Evolutionary conservation across 2,329 filamentous ascomycete genomes (phyloP).

Genomic region (Berkeleyomyces rouxiae): DNA sequence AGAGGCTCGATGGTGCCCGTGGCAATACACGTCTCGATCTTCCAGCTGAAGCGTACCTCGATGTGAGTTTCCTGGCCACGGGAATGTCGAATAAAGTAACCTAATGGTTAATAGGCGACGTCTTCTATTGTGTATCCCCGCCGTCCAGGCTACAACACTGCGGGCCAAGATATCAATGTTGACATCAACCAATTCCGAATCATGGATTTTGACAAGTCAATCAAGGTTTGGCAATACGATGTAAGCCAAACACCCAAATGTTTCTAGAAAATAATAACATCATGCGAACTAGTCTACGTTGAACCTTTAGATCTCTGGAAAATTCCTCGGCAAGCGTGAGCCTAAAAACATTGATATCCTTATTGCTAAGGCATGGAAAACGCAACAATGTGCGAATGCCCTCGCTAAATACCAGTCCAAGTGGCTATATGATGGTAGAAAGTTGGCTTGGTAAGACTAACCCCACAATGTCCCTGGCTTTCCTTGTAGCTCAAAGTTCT

Average conservation of each 20-base stretch:
- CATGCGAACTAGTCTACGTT: not conserved
- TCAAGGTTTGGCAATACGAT: conserved; percentile 67
- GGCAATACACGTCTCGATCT: conserved; percentile 37
- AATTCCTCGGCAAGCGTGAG: conserved; percentile 7
- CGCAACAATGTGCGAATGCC: conserved; percentile 19
- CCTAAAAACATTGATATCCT: conserved; percentile 30
- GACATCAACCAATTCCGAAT: conserved; percentile 65
- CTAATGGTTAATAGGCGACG: not conserved
- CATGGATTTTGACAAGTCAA: conserved; percentile 34
- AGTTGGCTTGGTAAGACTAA: conserved; percentile 58
- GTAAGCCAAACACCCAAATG: conserved; percentile 31
- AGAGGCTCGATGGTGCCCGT: conserved; percentile 19
- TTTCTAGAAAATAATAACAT: not conserved
- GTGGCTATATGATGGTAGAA: conserved; percentile 70
- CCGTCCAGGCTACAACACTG: conserved; percentile 41
- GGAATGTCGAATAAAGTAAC: not conserved
- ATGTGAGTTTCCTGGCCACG: conserved; percentile 19
- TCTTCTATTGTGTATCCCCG: conserved; percentile 16
- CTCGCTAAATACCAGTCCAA: conserved; percentile 29
- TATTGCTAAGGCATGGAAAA: conserved; percentile 56
- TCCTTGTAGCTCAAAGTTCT: not conserved
- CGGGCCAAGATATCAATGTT: conserved; percentile 37
- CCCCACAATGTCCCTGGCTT: not conserved
- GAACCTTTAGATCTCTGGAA: conserved; percentile 8
- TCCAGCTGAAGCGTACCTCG: conserved; percentile 38